phyloP scores from a whole-genome alignment of 176 grass and related monocot genomes.

The Oryza glumipatula region DNA sequence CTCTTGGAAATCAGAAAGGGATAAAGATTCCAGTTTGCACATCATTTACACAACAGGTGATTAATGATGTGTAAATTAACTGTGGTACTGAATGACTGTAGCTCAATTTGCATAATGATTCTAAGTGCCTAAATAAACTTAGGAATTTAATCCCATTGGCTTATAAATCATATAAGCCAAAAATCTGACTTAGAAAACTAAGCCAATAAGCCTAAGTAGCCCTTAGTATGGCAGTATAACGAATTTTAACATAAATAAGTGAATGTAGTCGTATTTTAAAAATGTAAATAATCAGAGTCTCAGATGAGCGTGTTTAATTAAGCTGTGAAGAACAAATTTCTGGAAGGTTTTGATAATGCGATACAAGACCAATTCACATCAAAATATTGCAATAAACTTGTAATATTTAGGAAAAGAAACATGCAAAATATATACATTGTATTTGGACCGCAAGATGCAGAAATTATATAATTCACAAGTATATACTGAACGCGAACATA shows the following conservation, averaged over 20 bases:
- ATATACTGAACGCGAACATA: neutral
- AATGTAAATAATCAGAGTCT: neutral
- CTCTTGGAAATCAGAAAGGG: neutral
- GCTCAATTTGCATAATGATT: slow-evolving; percentile 2
- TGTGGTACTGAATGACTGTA: neutral
- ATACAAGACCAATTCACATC: neutral
- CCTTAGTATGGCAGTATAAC: neutral
- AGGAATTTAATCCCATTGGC: too few species aligned
- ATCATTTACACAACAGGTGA: slow-evolving; percentile 4
- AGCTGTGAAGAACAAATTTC: slow-evolving; percentile 2
- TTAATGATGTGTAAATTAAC: neutral
- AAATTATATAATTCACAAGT: neutral
- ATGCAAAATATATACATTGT: neutral
- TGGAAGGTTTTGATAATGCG: neutral
- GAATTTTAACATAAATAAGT: neutral
- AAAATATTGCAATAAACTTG: slow-evolving; percentile 12
- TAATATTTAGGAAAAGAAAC: slow-evolving; percentile 28
- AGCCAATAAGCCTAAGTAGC: too few species aligned
- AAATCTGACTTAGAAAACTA: too few species aligned
- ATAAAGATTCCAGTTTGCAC: neutral
- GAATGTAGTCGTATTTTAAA: neutral
- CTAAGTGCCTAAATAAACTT: neutral
- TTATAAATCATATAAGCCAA: too few species aligned
- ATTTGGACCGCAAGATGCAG: slow-evolving; percentile 5
- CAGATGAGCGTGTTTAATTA: neutral